Conservation (phyloP, 768 basidiomycete genomes). For the Calvatia gigantea region DNA sequence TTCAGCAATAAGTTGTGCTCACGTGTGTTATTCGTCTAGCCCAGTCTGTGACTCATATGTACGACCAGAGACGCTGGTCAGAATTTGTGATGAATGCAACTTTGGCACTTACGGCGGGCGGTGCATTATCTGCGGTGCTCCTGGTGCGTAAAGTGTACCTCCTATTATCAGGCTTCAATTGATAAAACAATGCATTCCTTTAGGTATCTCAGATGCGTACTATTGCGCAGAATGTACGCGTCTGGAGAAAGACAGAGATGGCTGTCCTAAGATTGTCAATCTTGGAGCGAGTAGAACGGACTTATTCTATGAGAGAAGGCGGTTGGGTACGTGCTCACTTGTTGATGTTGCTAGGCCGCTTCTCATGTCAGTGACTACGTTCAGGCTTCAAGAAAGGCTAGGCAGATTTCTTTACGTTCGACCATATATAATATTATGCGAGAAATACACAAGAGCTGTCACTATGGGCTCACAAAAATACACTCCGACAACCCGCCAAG, state of each 20-base stretch:
- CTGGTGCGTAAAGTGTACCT: conserved; percentile 52
- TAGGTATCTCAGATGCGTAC: conserved; percentile 98
- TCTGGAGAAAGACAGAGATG: conserved; percentile 95
- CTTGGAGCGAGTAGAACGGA: conserved; percentile 93
- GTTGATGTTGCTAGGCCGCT: not conserved
- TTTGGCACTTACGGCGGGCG: conserved; percentile 97
- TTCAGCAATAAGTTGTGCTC: not conserved
- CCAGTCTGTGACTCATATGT: conserved; percentile 99
- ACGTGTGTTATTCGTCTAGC: conserved; percentile 36
- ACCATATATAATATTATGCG: not conserved
- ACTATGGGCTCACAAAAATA: not conserved
- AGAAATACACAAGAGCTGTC: not conserved
- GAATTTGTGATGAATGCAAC: conserved; percentile 99
- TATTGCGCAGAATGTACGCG: conserved; percentile 98
- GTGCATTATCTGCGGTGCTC: conserved; percentile 96
- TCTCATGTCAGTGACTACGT: conserved; percentile 5
- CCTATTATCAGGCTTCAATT: not conserved
- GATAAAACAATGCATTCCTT: not conserved
- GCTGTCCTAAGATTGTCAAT: conserved; percentile 98
- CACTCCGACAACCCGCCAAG: conserved; percentile 13
- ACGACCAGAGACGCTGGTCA: conserved; percentile 94
- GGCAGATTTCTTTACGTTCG: conserved; percentile 5
- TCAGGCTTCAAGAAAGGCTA: conserved; percentile 72
- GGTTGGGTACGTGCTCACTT: conserved; percentile 53
- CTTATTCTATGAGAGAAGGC: conserved; percentile 86